Base-by-base conservation (phyloP, 495 filamentous ascomycete species). In the Hypomontagnella submonticulosa region DNA sequence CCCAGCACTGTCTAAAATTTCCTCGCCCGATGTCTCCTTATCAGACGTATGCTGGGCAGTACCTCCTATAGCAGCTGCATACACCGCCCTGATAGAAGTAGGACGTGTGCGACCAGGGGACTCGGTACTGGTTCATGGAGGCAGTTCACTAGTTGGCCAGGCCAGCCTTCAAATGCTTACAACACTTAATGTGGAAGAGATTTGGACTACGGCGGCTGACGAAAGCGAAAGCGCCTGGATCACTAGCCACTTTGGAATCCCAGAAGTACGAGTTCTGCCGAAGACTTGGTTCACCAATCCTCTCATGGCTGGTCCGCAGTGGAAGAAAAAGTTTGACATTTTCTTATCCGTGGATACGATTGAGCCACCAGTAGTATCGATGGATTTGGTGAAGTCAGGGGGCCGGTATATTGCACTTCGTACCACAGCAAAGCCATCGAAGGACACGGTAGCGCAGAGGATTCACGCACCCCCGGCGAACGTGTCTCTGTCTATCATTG, bases 1-100 rank as follows among this genome's bases (percentile, higher is more conserved):
- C 23, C 23, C 2, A 27, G 23, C 23, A 27, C 3, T 27, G 6
- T 0, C 23, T 58, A 15, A 53, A 54, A 13, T 69, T 85, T 10
- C 76, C 47, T 15, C 75, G 1, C 63, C 76, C 9, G 33, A 72
- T 1, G 71, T 82, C 55, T 48, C 71, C 6, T 78, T 80, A 34
- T 66, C 76, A 8, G 73, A 76, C 32, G 78, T 78, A 5, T 79
- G 76, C 4, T 71, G 76, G 9, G 57, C 81, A 4, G 81, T 81
- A 0, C 67, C 82, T 0, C 75, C 75, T 2, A 83, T 75, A 53
- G 66, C 61, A 15, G 81, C 81, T 2, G 83, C 82, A 0, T 79
- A 81, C 42, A 77, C 84, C 57, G 38, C 48, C 16, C 20, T 66
- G 15, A 10, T 58, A 1, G 55, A 43, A 34, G 23, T 41, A 18